These are phyloP conservation scores for Quercus parvula DNA, from an alignment of 306 rosid species.

Conservation along the genomic window DNA sequence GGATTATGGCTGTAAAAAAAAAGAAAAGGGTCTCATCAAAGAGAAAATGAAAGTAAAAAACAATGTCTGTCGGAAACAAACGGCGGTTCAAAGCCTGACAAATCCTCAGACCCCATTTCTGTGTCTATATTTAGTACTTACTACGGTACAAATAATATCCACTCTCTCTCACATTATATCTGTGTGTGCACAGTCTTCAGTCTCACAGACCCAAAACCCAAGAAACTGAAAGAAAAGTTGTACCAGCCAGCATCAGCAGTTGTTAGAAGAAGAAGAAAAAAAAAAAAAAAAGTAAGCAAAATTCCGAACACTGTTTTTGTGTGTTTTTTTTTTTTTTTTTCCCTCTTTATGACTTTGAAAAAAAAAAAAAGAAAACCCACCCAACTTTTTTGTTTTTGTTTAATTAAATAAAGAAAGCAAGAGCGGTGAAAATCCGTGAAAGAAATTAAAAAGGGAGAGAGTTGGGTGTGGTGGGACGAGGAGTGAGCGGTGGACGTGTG, in stretches of 20 bases:
- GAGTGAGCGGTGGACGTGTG: slow-evolving; percentile 33
- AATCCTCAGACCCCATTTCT: neutral
- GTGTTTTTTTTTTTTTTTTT: too few relatives aligned
- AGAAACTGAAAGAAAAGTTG: neutral
- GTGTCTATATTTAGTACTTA: neutral
- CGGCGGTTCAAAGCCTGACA: slow-evolving; percentile 12
- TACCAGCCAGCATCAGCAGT: neutral
- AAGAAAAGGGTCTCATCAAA: neutral
- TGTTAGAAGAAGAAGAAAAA: too few relatives aligned
- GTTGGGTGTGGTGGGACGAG: slow-evolving; percentile 9
- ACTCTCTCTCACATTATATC: neutral
- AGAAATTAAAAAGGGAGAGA: slow-evolving; percentile 6
- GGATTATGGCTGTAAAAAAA: neutral
- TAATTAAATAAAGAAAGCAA: neutral
- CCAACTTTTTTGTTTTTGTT: neutral
- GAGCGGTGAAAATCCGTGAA: slow-evolving; percentile 51
- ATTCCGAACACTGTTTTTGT: too few relatives aligned
- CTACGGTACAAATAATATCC: neutral
- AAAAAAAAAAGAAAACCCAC: neutral
- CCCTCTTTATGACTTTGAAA: neutral
- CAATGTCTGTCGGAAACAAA: neutral
- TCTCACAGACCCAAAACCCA: neutral
- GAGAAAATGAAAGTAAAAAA: neutral
- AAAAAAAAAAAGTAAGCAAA: neutral
- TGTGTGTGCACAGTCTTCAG: neutral